These are phyloP conservation scores for Pugionium cornutum DNA, from an alignment of 345 rosid genomes.

Conservation along the genomic window DNA sequence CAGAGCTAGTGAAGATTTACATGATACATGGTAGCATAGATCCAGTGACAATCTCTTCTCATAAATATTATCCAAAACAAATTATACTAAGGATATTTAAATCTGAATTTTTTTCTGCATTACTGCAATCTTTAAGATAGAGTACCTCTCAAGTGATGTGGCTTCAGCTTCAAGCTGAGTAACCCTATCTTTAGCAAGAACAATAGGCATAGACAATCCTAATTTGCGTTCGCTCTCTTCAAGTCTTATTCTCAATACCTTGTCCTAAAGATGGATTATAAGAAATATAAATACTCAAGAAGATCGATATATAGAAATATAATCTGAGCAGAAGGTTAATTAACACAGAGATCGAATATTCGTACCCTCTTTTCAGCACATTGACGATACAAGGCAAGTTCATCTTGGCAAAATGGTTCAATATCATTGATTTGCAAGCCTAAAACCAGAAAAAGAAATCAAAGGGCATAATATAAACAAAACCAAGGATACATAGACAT, in stretches of 20 bases:
- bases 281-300: background rate
- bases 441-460: constrained; percentile 25
- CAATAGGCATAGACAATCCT: constrained; percentile 88
- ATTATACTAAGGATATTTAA: background rate
- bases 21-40: background rate
- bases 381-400: constrained; percentile 71
- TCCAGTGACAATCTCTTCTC: background rate
- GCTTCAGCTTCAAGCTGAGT: constrained; percentile 84
- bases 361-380: constrained; percentile 82
- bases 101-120: background rate
- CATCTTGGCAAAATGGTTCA: constrained; percentile 95
- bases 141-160: constrained; percentile 79
- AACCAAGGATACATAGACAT: background rate
- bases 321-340: background rate
- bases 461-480: background rate
- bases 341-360: constrained; percentile 11
- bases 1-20: background rate
- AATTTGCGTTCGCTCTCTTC: constrained; percentile 84
- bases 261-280: constrained; percentile 53
- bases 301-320: background rate
- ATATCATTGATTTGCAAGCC: constrained; percentile 90
- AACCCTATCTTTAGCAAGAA: constrained; percentile 68
- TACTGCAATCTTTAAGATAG: constrained; percentile 10
- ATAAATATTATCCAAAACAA: background rate
- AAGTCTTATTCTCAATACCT: constrained; percentile 72